phyloP scores from a whole-genome alignment of 495 filamentous ascomycete species.

The Lepraria neglecta region DNA sequence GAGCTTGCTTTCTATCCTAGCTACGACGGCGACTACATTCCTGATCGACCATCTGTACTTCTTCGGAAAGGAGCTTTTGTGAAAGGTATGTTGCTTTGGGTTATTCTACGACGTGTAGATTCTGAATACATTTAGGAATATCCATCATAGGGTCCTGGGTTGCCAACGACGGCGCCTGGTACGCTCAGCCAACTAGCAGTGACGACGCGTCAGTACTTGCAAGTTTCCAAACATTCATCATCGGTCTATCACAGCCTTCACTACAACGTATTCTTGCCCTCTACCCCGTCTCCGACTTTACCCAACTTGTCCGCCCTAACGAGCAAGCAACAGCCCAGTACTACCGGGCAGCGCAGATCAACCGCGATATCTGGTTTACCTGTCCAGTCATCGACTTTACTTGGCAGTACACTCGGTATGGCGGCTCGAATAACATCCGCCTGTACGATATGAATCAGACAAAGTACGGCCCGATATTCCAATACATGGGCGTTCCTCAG shows the following conservation, averaged over 20 bases:
- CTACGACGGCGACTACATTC: constrained; percentile 39
- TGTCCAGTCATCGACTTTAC: constrained; percentile 42
- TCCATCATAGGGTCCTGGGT: constrained; percentile 35
- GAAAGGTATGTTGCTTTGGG: background rate
- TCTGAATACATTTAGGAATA: constrained; percentile 19
- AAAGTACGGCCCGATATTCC: constrained; percentile 33
- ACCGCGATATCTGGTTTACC: constrained; percentile 42
- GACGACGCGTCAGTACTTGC: constrained; percentile 30
- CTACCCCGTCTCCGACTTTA: constrained; percentile 39
- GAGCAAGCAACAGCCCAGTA: constrained; percentile 35
- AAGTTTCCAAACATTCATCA: constrained; percentile 31
- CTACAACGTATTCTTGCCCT: constrained; percentile 27
- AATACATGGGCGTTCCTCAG: constrained; percentile 30
- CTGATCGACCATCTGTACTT: constrained; percentile 35
- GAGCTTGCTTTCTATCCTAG: constrained; percentile 34
- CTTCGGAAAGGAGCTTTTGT: constrained; percentile 33
- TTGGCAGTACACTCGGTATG: constrained; percentile 33
- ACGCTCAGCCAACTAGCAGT: constrained; percentile 25
- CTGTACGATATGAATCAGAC: constrained; percentile 43
- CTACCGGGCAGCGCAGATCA: constrained; percentile 40
- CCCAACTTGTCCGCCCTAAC: constrained; percentile 23
- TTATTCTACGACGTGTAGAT: too few relatives aligned
- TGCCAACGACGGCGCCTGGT: constrained; percentile 34
- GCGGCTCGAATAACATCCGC: constrained; percentile 30
- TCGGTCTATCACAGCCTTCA: constrained; percentile 25